Evolutionary conservation across 768 basidiomycete species (phyloP), one percentile per base, ranked within the genome.

Genomic region (Russula sp.): DNA sequence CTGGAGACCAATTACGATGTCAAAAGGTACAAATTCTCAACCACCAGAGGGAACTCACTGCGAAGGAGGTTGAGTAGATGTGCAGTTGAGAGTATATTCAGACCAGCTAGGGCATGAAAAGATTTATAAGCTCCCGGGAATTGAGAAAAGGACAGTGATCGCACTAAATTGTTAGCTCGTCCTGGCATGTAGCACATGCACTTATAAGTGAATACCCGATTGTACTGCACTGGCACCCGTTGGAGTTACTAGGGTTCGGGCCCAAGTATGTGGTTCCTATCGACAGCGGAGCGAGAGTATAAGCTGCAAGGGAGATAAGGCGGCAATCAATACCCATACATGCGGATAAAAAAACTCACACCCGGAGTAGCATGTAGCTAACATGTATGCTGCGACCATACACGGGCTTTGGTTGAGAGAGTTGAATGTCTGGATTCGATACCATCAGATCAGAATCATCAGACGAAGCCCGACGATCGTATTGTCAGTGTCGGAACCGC

Each of bases 161-260:
- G 44, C 44, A n/a, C 44, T 20, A 1, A 26, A 6, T 3, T 18
- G 56, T 2, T 1, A 11, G 1, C 1, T 3, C 24, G 9, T 9
- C 13, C 48, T 65, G 64, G 30, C 64, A 65, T 4, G 48, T 36
- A 2, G 34, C 64, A 8, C 64, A 65, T 20, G 64, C 64, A 22
- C 59, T 51, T 8, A 61, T 9, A 20, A 65, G 64, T 0, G 44
- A 54, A 40, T 65, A 65, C 9, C 18, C 18, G 16, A 65, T 6
- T 0, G 59, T 61, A 40, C 30, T 65, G 32, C 64, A 65, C 36
- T 56, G 32, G 59, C 64, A 65, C 30, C 34, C 1, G 40, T 65
- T 51, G 28, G 9, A 2, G 10, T 26, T 8, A 8, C 44, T 46
- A 28, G 2, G 24, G 2, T 10, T 50, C 3, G 64, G 59, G 11